These are phyloP conservation scores for Cutaneotrichosporon spelunceum DNA, from an alignment of 1,284 basidiomycete species.

Conservation along the genomic window DNA sequence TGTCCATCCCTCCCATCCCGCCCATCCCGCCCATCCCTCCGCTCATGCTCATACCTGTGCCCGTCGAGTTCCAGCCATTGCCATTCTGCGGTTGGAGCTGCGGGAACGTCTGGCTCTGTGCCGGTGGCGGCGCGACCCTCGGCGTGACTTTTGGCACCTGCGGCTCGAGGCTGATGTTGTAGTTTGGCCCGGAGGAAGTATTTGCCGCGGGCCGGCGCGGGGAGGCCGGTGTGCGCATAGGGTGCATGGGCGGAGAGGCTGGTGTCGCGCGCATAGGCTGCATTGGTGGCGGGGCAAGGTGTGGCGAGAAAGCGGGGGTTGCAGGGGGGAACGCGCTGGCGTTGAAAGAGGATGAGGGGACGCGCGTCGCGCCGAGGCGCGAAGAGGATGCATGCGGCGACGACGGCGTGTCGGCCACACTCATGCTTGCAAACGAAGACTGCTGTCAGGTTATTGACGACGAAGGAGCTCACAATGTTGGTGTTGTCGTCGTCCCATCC, in stretches of 20 bases:
- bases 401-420: constrained; percentile 7
- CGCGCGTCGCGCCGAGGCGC: constrained; percentile 18
- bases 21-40: constrained; percentile 5
- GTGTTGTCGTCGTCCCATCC: constrained; percentile 39
- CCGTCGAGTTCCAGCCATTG: background rate
- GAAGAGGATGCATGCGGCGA: background rate
- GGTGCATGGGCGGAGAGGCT: background rate
- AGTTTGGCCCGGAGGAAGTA: constrained; percentile 39
- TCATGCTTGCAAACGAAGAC: constrained; percentile 20
- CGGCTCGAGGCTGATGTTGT: constrained; percentile 43
- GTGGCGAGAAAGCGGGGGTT: constrained; percentile 13
- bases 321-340: constrained; percentile 31
- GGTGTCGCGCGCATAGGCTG: constrained; percentile 17
- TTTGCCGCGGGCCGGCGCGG: background rate
- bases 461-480: constrained; percentile 25
- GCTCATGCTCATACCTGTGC: background rate
- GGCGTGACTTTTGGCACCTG: constrained; percentile 25
- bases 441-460: constrained; percentile 3
- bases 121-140: constrained; percentile 7
- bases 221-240: background rate
- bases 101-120: constrained; percentile 3
- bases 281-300: constrained; percentile 13
- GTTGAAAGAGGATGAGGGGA: constrained; percentile 45
- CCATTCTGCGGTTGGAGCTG: constrained; percentile 13
- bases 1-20: background rate